phyloP scores from a whole-genome alignment of 257 asterid genomes.

The Fraxinus quadrangulata region DNA sequence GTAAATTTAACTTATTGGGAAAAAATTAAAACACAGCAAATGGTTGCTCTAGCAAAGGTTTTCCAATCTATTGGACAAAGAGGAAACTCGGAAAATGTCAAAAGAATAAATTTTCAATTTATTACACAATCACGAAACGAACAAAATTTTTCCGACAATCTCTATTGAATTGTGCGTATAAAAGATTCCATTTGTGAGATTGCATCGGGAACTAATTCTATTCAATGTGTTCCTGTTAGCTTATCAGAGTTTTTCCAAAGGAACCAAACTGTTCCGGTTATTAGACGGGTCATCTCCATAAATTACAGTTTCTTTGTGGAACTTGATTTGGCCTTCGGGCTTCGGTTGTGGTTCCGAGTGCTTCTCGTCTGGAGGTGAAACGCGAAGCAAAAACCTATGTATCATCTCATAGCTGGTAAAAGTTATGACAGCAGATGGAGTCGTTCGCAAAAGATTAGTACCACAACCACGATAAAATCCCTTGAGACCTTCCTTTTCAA shows the following conservation, averaged over 20 bases:
- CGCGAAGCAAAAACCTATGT: conserved; percentile 55
- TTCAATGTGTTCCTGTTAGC: conserved; percentile 46
- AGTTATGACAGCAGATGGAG: conserved; percentile 92
- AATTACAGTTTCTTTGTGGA: conserved; percentile 37
- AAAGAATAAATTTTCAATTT: neutral
- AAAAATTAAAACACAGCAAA: neutral
- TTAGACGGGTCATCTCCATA: conserved; percentile 40
- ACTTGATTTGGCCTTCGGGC: conserved; percentile 33
- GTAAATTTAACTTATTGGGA: too few species aligned
- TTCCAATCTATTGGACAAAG: neutral
- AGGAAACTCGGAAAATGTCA: neutral
- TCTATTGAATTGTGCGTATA: conserved; percentile 27
- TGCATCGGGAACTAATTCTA: conserved; percentile 15
- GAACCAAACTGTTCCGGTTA: conserved; percentile 48
- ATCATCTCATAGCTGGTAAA: conserved; percentile 92
- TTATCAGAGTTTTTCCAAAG: conserved; percentile 47
- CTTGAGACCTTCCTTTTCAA: conserved; percentile 60
- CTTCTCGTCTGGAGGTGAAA: conserved; percentile 50
- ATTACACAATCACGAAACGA: neutral
- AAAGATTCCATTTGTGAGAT: conserved; percentile 9
- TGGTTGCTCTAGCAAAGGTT: neutral
- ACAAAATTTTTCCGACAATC: neutral
- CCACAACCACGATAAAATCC: conserved; percentile 98
- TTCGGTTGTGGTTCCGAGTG: conserved; percentile 37
- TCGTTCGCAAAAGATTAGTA: conserved; percentile 88